These are phyloP conservation scores for Paramecium primaurelia DNA, from an alignment of 73 alveolate species.

Conservation along the genomic window DNA sequence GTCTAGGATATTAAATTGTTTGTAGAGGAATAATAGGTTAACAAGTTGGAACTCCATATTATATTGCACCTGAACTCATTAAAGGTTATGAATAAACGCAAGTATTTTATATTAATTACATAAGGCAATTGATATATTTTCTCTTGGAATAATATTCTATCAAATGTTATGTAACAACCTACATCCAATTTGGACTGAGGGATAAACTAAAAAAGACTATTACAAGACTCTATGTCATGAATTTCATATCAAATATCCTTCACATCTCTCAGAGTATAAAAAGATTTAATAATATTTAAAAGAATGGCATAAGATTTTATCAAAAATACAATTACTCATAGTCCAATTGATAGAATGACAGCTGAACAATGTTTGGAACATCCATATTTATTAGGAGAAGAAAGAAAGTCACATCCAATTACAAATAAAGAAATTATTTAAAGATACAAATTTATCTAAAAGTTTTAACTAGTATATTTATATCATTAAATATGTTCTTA, in stretches of 20 bases:
- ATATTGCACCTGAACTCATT: neutral
- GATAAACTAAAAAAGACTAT: neutral
- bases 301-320: constrained; percentile 1
- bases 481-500: neutral
- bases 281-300: neutral
- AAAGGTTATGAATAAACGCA: neutral
- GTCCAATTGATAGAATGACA: neutral
- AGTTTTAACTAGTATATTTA: neutral
- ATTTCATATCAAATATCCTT: neutral
- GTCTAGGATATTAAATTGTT: neutral
- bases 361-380: constrained; percentile 27
- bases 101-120: neutral
- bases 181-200: neutral
- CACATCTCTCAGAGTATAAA: neutral
- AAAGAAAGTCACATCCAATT: constrained; percentile 2
- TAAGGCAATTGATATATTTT: neutral
- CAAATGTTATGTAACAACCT: neutral
- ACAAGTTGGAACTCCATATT: constrained; percentile 25
- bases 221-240: neutral
- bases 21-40: neutral
- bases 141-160: neutral
- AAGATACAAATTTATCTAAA: neutral
- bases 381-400: neutral
- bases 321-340: neutral
- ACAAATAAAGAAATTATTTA: neutral